Percentiles rank a stretch among this genome's conserved stretches.
Evolutionary conservation across 208 protist species (phyloP).

Genomic region (Phytomonas francai): DNA sequence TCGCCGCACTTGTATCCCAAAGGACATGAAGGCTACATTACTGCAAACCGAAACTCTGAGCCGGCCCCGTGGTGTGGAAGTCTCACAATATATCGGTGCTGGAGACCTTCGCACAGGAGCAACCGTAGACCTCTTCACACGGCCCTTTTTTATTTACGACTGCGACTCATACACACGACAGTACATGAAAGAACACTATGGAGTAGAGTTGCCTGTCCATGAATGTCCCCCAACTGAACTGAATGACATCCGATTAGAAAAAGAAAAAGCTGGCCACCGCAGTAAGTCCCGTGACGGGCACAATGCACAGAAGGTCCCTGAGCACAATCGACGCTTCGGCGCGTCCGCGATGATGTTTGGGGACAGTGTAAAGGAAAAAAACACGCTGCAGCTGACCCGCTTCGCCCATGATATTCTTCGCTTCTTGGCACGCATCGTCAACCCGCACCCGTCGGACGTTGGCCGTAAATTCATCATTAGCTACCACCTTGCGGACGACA

Average conservation of each 20-base stretch:
- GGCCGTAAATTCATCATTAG: conserved; percentile 80
- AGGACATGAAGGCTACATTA: conserved; percentile 17
- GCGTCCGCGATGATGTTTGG: conserved; percentile 75
- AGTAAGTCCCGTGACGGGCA: not conserved
- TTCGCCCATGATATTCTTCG: conserved; percentile 87
- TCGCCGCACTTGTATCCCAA: conserved; percentile 83
- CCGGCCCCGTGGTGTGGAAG: conserved; percentile 23
- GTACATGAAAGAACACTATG: conserved; percentile 67
- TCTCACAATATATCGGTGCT: conserved; percentile 41
- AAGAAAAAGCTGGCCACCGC: not conserved
- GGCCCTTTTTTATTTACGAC: conserved; percentile 88
- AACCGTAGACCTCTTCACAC: conserved; percentile 69
- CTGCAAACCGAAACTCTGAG: conserved; percentile 65
- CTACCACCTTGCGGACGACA: conserved; percentile 94
- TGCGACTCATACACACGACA: conserved; percentile 89
- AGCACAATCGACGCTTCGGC: conserved; percentile 21
- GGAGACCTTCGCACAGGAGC: conserved; percentile 83
- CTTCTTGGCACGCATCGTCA: conserved; percentile 68
- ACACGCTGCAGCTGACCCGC: conserved; percentile 78
- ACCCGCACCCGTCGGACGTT: conserved; percentile 44
- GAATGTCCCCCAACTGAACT: conserved; percentile 32
- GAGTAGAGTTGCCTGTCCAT: conserved; percentile 21
- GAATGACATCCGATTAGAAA: conserved; percentile 25
- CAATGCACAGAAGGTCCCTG: not conserved
- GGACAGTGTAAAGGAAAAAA: conserved; percentile 38